Percentiles rank a stretch among this genome's conserved stretches.
Evolutionary conservation across 495 filamentous ascomycete genomes (phyloP).

Genomic region (Penicillium cosmopolitanum): DNA sequence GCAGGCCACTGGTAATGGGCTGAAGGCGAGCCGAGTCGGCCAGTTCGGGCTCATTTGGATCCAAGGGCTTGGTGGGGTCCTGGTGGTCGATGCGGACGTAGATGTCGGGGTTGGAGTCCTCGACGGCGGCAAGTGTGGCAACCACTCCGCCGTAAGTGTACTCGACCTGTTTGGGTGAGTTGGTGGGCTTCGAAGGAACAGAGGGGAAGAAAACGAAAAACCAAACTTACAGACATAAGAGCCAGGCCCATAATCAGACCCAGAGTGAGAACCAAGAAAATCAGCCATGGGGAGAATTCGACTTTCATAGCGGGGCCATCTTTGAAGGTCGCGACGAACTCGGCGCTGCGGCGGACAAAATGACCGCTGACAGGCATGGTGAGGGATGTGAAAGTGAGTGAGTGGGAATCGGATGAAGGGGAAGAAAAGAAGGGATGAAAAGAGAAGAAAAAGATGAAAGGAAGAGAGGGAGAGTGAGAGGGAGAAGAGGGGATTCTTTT

Average conservation of each 20-base stretch:
- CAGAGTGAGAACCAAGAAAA: slow-evolving; percentile 21
- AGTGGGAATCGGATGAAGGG: slow-evolving; percentile 6
- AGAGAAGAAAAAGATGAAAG: slow-evolving; percentile 7
- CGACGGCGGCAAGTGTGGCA: slow-evolving; percentile 62
- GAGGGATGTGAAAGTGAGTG: slow-evolving; percentile 7
- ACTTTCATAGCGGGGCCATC: slow-evolving; percentile 24
- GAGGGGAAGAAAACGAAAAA: neutral
- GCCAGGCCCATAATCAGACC: slow-evolving; percentile 20
- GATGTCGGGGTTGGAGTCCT: slow-evolving; percentile 62
- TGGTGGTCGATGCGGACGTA: slow-evolving; percentile 50
- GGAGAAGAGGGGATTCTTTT: neutral
- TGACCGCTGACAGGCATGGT: slow-evolving; percentile 28
- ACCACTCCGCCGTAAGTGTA: slow-evolving; percentile 65
- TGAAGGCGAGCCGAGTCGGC: slow-evolving; percentile 26
- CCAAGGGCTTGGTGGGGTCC: slow-evolving; percentile 36
- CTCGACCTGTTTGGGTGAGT: slow-evolving; percentile 32
- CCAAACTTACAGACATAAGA: slow-evolving; percentile 24
- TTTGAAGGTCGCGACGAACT: slow-evolving; percentile 27
- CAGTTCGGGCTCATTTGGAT: slow-evolving; percentile 38
- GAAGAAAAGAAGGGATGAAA: slow-evolving; percentile 11
- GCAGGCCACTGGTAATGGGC: slow-evolving; percentile 64
- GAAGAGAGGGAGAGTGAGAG: slow-evolving; percentile 3
- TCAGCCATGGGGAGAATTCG: slow-evolving; percentile 16
- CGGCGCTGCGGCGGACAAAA: slow-evolving; percentile 34
- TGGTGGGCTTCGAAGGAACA: neutral